Conservation (phyloP, 345 rosid species). For the Eutrema heterophyllum region DNA sequence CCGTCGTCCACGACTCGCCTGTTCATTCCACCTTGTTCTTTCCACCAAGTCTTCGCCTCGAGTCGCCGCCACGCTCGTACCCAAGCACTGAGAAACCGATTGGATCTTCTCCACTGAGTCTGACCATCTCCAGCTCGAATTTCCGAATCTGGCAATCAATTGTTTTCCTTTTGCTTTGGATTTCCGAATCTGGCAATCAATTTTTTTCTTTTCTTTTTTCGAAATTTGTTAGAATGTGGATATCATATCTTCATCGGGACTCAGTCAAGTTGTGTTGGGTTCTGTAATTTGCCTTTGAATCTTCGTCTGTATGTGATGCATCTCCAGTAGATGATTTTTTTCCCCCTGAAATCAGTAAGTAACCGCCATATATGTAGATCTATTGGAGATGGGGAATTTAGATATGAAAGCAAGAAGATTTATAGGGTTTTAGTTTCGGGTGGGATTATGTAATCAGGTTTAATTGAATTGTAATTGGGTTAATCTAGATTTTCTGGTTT, state of each 20-base stretch:
- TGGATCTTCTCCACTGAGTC: constrained; percentile 83
- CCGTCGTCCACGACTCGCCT: constrained; percentile 69
- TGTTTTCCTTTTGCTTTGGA: neutral
- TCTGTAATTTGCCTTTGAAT: neutral
- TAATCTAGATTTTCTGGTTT: too few relatives aligned
- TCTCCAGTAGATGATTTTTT: too few relatives aligned
- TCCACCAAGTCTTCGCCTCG: constrained; percentile 21
- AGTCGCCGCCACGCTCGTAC: constrained; percentile 72
- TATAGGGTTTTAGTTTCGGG: too few relatives aligned
- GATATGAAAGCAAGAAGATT: too few relatives aligned
- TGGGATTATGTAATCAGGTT: too few relatives aligned
- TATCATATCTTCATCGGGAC: constrained; percentile 9
- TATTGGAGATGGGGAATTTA: too few relatives aligned
- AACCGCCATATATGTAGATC: too few relatives aligned
- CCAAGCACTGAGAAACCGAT: constrained; percentile 60
- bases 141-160: constrained; percentile 7
- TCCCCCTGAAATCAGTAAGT: too few relatives aligned
- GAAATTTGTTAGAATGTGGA: constrained; percentile 12
- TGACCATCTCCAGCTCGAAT: constrained; percentile 69
- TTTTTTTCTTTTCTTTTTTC: neutral
- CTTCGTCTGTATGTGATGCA: neutral
- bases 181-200: too few relatives aligned
- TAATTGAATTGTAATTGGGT: too few relatives aligned
- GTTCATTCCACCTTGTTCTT: constrained; percentile 21
- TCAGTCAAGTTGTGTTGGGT: neutral